Percentiles rank a stretch among this genome's conserved stretches.
Evolutionary conservation across 192 early-diverging fungal species (phyloP).

Genomic region (Linnemannia hyalina): DNA sequence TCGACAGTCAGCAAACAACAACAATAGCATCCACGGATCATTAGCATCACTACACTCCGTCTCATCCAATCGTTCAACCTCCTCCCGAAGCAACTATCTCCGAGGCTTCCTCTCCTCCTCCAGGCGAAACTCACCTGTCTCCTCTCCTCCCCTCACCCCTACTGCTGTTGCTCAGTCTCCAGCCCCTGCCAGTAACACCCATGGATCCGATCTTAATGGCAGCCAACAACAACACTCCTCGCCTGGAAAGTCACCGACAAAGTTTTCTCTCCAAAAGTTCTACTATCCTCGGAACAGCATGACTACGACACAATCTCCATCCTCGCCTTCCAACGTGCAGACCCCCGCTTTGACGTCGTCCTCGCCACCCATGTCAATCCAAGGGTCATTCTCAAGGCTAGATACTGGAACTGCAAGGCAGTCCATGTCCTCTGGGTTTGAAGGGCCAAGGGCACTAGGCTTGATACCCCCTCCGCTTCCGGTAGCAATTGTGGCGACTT

Average conservation of each 20-base stretch:
- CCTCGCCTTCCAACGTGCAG: constrained; percentile 11
- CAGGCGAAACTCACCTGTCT: constrained; percentile 8
- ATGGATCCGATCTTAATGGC: constrained; percentile 1
- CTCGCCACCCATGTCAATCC: background rate
- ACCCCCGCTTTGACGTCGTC: constrained; percentile 2
- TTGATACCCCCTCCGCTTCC: constrained; percentile 17
- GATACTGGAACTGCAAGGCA: constrained; percentile 6
- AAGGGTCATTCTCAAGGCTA: constrained; percentile 43
- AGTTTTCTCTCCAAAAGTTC: constrained; percentile 53
- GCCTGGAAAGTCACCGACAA: constrained; percentile 6
- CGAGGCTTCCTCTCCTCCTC: constrained; percentile 28
- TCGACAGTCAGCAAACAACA: constrained; percentile 2
- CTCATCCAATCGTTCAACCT: constrained; percentile 5
- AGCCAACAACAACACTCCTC: constrained; percentile 18
- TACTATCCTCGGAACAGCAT: constrained; percentile 52
- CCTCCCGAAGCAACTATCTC: constrained; percentile 21
- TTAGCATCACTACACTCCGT: constrained; percentile 7
- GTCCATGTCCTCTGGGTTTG: constrained; percentile 26
- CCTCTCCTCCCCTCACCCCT: constrained; percentile 1
- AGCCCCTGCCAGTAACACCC: background rate
- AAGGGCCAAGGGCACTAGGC: constrained; percentile 37
- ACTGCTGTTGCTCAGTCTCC: constrained; percentile 1
- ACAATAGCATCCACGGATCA: constrained; percentile 11
- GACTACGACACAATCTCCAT: constrained; percentile 4
- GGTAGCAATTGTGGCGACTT: background rate